Percentiles rank a stretch among this genome's conserved stretches.
Evolutionary conservation across 2,329 filamentous ascomycete genomes (phyloP).

Genomic region (Lizonia empirigonia): DNA sequence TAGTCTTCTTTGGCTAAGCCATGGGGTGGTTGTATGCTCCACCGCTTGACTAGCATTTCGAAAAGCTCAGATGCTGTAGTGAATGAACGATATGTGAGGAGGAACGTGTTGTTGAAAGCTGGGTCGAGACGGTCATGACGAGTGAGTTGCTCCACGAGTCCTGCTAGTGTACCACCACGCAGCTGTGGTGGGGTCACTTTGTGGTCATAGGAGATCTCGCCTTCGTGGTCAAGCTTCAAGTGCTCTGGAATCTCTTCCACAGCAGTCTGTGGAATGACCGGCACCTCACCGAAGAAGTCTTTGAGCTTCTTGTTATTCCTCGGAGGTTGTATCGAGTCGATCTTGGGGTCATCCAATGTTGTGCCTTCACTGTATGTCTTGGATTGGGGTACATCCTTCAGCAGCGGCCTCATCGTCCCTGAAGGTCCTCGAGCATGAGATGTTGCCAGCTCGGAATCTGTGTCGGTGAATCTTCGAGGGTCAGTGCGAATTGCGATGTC

Average conservation of each 20-base stretch:
- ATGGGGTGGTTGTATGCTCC: constrained; percentile 88
- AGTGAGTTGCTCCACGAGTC: constrained; percentile 91
- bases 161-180: constrained; percentile 86
- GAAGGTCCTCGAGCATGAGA: constrained; percentile 40
- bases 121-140: constrained; percentile 95
- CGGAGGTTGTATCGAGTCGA: constrained; percentile 46
- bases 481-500: constrained; percentile 37
- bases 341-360: constrained; percentile 32
- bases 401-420: constrained; percentile 50
- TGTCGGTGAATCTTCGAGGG: constrained; percentile 52
- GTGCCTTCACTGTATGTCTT: constrained; percentile 70
- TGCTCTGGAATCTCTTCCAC: constrained; percentile 83
- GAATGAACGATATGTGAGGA: constrained; percentile 95
- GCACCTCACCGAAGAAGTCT: constrained; percentile 59
- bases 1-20: constrained; percentile 77
- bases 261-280: constrained; percentile 52
- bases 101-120: constrained; percentile 96
- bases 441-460: constrained; percentile 45
- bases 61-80: constrained; percentile 90
- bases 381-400: constrained; percentile 62
- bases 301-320: constrained; percentile 56
- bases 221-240: constrained; percentile 83
- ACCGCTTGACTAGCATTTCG: constrained; percentile 87
- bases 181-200: constrained; percentile 78
- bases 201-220: constrained; percentile 85